Percentiles rank a stretch among this genome's conserved stretches.
phyloP scores from a whole-genome alignment of 2,329 filamentous ascomycete species.

The Fusarium sp. region DNA sequence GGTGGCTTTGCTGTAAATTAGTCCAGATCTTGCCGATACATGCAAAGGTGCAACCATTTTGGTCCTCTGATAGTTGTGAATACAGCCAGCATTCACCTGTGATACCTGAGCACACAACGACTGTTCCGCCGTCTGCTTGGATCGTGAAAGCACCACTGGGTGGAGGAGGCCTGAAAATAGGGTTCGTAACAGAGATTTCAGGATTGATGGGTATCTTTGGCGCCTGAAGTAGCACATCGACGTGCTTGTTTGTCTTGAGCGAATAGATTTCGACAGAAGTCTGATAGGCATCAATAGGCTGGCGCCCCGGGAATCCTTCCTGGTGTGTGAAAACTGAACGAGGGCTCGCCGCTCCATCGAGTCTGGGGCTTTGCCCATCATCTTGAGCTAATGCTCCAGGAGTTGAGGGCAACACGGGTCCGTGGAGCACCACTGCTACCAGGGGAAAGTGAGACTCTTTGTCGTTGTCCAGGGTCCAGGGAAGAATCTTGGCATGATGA shows the following conservation, averaged over 20 bases:
- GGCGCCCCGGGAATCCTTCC: constrained; percentile 54
- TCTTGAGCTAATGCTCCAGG: constrained; percentile 57
- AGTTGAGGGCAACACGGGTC: constrained; percentile 72
- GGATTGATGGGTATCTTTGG: constrained; percentile 73
- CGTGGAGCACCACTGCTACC: constrained; percentile 85
- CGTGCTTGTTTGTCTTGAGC: constrained; percentile 78
- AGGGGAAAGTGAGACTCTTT: constrained; percentile 76
- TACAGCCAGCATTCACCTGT: constrained; percentile 93
- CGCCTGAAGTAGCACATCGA: constrained; percentile 82
- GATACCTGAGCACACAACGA: constrained; percentile 83
- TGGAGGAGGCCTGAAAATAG: constrained; percentile 77
- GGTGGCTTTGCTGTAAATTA: constrained; percentile 76
- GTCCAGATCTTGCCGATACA: constrained; percentile 97
- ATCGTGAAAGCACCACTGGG: constrained; percentile 82
- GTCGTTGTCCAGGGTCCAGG: constrained; percentile 73
- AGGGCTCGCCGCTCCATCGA: constrained; percentile 61
- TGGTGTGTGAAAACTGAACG: constrained; percentile 59
- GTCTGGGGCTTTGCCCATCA: constrained; percentile 56
- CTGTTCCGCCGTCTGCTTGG: constrained; percentile 78
- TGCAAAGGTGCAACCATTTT: constrained; percentile 64
- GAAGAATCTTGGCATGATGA: constrained; percentile 85
- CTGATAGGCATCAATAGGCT: constrained; percentile 77
- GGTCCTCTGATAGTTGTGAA: constrained; percentile 62
- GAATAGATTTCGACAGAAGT: constrained; percentile 94
- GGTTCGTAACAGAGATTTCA: constrained; percentile 69